A percentile compares a stretch with the other conserved stretches of the same genome.
Evolutionary conservation across 768 basidiomycete genomes (phyloP).

Genomic region (Calocybe indica): DNA sequence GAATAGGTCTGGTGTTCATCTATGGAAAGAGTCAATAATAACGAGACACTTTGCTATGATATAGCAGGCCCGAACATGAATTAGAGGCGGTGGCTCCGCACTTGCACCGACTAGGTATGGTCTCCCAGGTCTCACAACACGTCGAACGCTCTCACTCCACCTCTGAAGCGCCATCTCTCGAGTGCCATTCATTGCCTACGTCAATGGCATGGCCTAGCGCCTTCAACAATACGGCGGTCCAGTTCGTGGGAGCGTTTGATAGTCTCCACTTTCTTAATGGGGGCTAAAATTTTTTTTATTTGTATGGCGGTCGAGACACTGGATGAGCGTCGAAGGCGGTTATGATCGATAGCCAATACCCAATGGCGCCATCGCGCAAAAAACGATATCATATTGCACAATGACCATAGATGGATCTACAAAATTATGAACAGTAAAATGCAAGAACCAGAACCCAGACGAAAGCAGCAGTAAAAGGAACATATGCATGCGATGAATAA

Average conservation of each 20-base stretch:
- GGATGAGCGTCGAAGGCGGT: no score
- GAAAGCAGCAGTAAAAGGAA: conserved; percentile 17
- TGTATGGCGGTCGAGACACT: no score
- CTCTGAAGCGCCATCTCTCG: conserved; percentile 41
- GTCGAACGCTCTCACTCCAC: conserved; percentile 9
- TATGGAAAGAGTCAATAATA: no score
- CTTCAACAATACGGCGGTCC: conserved; percentile 63
- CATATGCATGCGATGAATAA: conserved; percentile 14
- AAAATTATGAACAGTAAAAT: neutral
- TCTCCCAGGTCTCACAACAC: conserved; percentile 4
- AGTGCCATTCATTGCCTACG: conserved; percentile 41
- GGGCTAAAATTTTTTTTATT: no score
- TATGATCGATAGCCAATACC: no score
- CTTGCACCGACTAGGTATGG: conserved; percentile 48
- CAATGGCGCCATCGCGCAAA: no score
- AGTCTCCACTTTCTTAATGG: no score
- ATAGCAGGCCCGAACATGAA: conserved; percentile 48
- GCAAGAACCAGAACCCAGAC: conserved; percentile 1
- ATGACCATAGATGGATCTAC: neutral
- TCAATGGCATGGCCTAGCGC: conserved; percentile 50
- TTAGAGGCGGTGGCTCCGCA: conserved; percentile 46
- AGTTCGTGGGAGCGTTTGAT: conserved; percentile 28
- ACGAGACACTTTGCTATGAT: no score
- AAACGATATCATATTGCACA: neutral
- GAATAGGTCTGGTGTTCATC: no score